Evolutionary conservation across 2,329 filamentous ascomycete genomes (phyloP).

Genomic region (Cladosporium sp.): DNA sequence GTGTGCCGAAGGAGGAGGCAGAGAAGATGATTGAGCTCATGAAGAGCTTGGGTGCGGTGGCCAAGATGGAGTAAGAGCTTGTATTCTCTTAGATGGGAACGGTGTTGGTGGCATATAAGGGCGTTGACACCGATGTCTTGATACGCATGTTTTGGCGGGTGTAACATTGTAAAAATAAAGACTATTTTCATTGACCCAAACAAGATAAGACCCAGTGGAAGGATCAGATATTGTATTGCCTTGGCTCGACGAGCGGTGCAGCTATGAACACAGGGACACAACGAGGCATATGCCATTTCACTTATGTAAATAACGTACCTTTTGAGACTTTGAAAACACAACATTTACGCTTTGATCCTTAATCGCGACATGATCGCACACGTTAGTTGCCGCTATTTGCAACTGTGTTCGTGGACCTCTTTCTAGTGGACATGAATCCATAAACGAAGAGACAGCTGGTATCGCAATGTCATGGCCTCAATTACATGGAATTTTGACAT

Average conservation of each 20-base stretch:
- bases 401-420: not conserved
- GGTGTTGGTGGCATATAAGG: slow-evolving; percentile 16
- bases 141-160: slow-evolving; percentile 14
- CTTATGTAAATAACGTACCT: too few relatives aligned
- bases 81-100: slow-evolving; percentile 1
- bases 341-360: not conserved
- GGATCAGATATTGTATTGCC: too few relatives aligned
- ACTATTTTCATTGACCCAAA: slow-evolving; percentile 10
- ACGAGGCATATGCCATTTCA: not conserved
- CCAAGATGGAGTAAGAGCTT: slow-evolving; percentile 75
- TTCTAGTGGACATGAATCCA: too few relatives aligned
- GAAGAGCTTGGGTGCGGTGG: slow-evolving; percentile 89
- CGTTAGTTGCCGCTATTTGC: not conserved
- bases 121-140: slow-evolving; percentile 19
- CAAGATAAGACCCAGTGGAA: not conserved
- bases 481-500: too few relatives aligned
- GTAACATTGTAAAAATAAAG: slow-evolving; percentile 20
- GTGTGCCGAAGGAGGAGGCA: slow-evolving; percentile 95
- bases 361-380: not conserved
- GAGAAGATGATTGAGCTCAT: slow-evolving; percentile 97
- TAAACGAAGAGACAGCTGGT: too few relatives aligned
- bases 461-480: too few relatives aligned
- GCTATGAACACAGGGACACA: not conserved
- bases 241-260: too few relatives aligned
- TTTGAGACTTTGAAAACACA: not conserved